Evolutionary conservation across 148 eudicot genomes (phyloP), one percentile per base, ranked within the genome.

Genomic region (Gaultheria prostrata): DNA sequence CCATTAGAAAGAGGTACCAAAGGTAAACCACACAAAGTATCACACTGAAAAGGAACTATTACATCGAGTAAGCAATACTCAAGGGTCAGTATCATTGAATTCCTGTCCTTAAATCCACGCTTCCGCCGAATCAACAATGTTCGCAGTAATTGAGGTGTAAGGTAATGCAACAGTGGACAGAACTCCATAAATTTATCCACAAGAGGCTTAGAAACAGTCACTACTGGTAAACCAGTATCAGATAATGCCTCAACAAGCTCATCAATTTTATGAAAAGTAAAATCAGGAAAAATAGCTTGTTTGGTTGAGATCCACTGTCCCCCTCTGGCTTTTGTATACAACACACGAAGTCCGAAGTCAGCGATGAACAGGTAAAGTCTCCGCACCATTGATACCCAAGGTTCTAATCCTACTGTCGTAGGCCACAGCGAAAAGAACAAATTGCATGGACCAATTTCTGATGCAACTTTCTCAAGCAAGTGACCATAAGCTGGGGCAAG

Each of bases 231-330:
- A 82, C 94, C 95, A 77, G 94, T 95, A 87, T 93, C 92, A 54
- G 96, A 95, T 53, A 97, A 88, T 82, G 94, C 94, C 72, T 95
- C 93, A 80, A 89, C 84, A 89, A 97, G 98, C 84, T 89, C 96
- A 80, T 83, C 77, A 83, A 89, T 93, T 87, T 89, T 90, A 20
- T 89, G 88, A 88, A 97, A 97, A 72, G 89, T 82, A 86, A 87
- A 93, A 89, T 97, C 99, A 82, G 99, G 99, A 86, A 95, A 91
- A 80, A 97, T 86, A 51, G 95, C 95, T 82, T 97, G 96, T 89
- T 92, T 97, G 20, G 98, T 91, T 77, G 98, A 90, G 87, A 95
- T 92, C 99, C 98, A 97, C 83, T 91, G 96, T 57, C 99, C 98
- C 79, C 98, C 99, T 92, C 95, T 93, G 72, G 95, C 92, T 89